phyloP scores from a whole-genome alignment of 1,284 basidiomycete genomes.

The Austroboletus niveus region DNA sequence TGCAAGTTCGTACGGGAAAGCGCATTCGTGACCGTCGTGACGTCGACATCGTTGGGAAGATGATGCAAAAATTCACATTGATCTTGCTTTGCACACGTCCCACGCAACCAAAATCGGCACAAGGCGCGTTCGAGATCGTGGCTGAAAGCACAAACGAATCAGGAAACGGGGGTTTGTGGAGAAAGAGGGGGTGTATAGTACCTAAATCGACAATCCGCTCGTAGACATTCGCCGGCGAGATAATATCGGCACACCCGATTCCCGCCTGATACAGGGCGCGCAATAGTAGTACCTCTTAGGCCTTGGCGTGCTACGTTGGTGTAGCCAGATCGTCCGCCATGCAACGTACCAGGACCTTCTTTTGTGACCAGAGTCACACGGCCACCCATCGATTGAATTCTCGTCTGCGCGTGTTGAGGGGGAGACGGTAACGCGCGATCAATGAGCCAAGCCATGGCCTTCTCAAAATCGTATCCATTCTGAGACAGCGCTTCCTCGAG shows the following conservation, averaged over 20 bases:
- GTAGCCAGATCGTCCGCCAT: slow-evolving; percentile 48
- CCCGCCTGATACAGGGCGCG: slow-evolving; percentile 56
- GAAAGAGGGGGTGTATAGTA: slow-evolving; percentile 34
- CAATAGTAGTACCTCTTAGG: slow-evolving; percentile 49
- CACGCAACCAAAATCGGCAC: slow-evolving; percentile 97
- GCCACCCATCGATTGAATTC: slow-evolving; percentile 59
- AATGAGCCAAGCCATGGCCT: slow-evolving; percentile 89
- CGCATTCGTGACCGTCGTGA: slow-evolving; percentile 64
- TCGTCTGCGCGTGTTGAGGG: slow-evolving; percentile 43
- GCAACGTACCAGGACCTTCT: slow-evolving; percentile 40
- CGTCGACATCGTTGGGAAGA: slow-evolving; percentile 77
- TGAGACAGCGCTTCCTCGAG: slow-evolving; percentile 89
- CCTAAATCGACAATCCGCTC: slow-evolving; percentile 98
- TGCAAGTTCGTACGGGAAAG: slow-evolving; percentile 69
- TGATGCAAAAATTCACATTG: slow-evolving; percentile 89
- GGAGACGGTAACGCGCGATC: slow-evolving; percentile 59
- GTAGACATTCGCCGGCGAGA: slow-evolving; percentile 91
- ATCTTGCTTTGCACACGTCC: slow-evolving; percentile 93
- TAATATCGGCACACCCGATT: slow-evolving; percentile 91
- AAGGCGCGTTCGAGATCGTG: slow-evolving; percentile 91
- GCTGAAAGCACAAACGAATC: slow-evolving; percentile 38
- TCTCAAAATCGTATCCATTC: slow-evolving; percentile 93
- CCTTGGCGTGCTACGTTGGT: slow-evolving; percentile 34
- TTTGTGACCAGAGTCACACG: slow-evolving; percentile 62
- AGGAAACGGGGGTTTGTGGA: slow-evolving; percentile 4